Percentiles rank a stretch among this genome's conserved stretches.
Evolutionary conservation across 176 grass and related monocot species (phyloP).

Genomic region (Oryza glaberrima): DNA sequence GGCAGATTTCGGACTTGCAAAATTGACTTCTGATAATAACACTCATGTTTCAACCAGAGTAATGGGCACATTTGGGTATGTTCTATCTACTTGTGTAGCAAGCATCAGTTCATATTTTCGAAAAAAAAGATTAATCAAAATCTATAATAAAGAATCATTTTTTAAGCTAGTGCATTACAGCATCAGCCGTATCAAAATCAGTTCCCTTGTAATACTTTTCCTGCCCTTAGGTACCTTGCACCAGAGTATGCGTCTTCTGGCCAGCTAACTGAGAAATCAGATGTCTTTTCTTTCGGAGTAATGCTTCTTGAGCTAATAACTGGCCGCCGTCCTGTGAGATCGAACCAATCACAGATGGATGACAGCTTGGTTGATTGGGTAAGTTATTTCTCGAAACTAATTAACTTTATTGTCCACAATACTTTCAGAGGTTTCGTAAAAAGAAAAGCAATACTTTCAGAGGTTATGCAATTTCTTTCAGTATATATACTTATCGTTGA

Average conservation of each 20-base stretch:
- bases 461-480: background rate
- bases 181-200: background rate
- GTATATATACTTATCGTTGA: background rate
- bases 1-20: slow-evolving; percentile 98
- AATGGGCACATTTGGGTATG: slow-evolving; percentile 97
- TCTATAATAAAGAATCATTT: background rate
- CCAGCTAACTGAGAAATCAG: slow-evolving; percentile 94
- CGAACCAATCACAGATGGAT: slow-evolving; percentile 73
- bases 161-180: background rate
- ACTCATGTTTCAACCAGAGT: slow-evolving; percentile 95
- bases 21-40: slow-evolving; percentile 73
- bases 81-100: slow-evolving; percentile 21
- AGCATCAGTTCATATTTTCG: slow-evolving; percentile 20
- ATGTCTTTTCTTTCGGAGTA: slow-evolving; percentile 94
- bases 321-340: slow-evolving; percentile 79
- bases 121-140: background rate
- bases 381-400: slow-evolving; percentile 38
- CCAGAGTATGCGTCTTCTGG: slow-evolving; percentile 98
- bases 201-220: slow-evolving; percentile 26
- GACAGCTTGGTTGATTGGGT: slow-evolving; percentile 98
- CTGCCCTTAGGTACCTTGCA: slow-evolving; percentile 78
- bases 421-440: background rate
- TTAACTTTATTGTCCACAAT: background rate
- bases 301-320: slow-evolving; percentile 99
- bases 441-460: background rate